Conservation (phyloP, 139 green algal species). For the Chlorella sp. region DNA sequence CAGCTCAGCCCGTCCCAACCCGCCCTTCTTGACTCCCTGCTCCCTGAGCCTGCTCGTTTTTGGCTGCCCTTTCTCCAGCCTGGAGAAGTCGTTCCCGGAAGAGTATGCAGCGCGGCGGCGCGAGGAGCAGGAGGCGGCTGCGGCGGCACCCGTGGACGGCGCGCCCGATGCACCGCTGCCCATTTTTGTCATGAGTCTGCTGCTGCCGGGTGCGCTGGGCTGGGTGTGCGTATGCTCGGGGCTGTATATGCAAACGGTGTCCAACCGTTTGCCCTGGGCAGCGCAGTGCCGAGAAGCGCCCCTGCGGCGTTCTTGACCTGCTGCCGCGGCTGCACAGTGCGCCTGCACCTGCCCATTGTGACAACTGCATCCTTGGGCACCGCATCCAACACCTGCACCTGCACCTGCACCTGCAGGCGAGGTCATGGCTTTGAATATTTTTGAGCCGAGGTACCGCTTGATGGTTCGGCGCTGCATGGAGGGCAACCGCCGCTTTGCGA, state of each 20-base stretch:
- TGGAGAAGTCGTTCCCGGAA: neutral
- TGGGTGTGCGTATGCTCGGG: no score
- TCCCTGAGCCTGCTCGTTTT: no score
- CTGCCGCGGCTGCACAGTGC: no score
- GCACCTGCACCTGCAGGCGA: slow-evolving; percentile 75
- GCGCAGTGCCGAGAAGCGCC: no score
- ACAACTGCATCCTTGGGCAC: no score
- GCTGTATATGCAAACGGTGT: no score
- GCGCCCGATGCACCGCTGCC: slow-evolving; percentile 58
- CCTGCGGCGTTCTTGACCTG: no score
- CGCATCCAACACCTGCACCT: no score
- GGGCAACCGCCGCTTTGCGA: slow-evolving; percentile 69
- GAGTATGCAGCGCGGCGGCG: slow-evolving; percentile 36
- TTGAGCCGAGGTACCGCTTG: slow-evolving; percentile 94
- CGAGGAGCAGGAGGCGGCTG: slow-evolving; percentile 27
- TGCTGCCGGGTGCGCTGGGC: slow-evolving; percentile 76
- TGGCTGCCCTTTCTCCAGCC: neutral
- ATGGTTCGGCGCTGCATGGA: slow-evolving; percentile 89
- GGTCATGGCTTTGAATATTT: slow-evolving; percentile 94
- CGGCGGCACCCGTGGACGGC: neutral
- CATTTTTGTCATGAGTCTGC: slow-evolving; percentile 91
- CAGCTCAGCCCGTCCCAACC: neutral
- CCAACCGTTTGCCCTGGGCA: no score
- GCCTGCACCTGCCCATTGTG: no score
- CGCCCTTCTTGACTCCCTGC: neutral